phyloP scores from a whole-genome alignment of 768 basidiomycete genomes.

The Cyclocybe cylindracea region DNA sequence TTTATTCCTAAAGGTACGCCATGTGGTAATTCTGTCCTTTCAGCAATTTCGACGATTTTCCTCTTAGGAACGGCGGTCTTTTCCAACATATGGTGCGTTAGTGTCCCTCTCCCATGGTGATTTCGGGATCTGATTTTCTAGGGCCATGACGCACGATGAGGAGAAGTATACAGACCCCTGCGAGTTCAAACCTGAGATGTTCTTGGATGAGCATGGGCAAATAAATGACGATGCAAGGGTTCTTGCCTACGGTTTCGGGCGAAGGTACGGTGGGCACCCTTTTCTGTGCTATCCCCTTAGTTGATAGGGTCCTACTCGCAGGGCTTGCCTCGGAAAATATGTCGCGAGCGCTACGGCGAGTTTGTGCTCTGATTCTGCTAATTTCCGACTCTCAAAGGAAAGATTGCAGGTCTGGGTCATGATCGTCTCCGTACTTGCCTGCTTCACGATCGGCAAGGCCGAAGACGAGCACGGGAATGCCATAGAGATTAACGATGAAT shows the following conservation, averaged over 20 bases:
- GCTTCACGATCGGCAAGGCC: conserved; percentile 26
- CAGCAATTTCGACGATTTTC: background rate
- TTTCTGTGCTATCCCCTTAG: background rate
- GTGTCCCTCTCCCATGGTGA: background rate
- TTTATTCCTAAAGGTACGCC: too few relatives aligned
- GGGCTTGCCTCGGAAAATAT: conserved; percentile 14
- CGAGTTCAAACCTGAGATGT: conserved; percentile 46
- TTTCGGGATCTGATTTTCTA: conserved; percentile 2
- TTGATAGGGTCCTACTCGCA: background rate
- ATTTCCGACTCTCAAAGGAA: background rate
- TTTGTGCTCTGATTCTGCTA: background rate
- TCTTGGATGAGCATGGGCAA: conserved; percentile 36
- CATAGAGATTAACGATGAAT: conserved; percentile 7
- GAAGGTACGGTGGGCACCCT: conserved; percentile 26
- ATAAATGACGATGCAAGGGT: conserved; percentile 34
- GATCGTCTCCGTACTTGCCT: conserved; percentile 24
- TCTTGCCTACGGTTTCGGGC: conserved; percentile 39
- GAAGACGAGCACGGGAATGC: conserved; percentile 20
- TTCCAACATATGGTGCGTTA: conserved; percentile 30
- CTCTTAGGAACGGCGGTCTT: conserved; percentile 29
- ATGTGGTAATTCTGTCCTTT: too few relatives aligned
- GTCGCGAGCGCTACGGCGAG: conserved; percentile 20
- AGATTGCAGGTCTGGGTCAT: conserved; percentile 18
- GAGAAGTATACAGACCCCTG: conserved; percentile 29
- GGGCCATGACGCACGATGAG: conserved; percentile 34